Conservation (phyloP, 2,329 filamentous ascomycete species). For the Aspergillus thermomutatus region DNA sequence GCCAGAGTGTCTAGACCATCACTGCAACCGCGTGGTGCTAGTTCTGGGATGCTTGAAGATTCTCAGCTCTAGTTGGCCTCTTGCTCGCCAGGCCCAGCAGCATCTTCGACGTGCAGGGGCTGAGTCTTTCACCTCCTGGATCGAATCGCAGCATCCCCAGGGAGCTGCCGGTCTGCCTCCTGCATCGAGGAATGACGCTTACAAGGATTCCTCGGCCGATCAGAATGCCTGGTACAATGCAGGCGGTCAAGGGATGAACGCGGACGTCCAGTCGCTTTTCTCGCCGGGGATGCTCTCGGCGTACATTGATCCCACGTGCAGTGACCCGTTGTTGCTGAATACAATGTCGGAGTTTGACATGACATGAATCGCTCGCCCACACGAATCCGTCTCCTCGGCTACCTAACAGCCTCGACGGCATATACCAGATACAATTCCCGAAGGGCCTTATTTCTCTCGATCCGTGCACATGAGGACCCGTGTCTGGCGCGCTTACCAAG, state of each 20-base stretch:
- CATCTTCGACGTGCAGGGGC: slow-evolving; percentile 26
- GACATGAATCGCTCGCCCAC: neutral
- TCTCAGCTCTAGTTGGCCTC: slow-evolving; percentile 27
- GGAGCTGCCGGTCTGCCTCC: neutral
- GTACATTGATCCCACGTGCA: slow-evolving; percentile 30
- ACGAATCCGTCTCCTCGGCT: neutral
- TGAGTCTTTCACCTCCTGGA: slow-evolving; percentile 16
- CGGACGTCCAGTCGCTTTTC: slow-evolving; percentile 24
- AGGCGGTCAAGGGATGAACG: neutral
- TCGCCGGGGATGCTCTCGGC: slow-evolving; percentile 23
- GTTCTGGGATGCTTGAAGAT: slow-evolving; percentile 34
- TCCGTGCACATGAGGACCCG: neutral
- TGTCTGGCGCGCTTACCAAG: no score
- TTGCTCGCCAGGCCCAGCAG: slow-evolving; percentile 27
- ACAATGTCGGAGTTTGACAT: neutral
- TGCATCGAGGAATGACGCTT: neutral
- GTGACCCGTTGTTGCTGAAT: neutral
- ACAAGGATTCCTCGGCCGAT: neutral
- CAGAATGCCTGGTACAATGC: neutral
- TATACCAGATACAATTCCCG: neutral
- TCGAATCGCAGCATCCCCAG: slow-evolving; percentile 7
- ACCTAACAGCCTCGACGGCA: neutral
- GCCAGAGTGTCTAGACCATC: slow-evolving; percentile 37
- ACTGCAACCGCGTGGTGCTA: slow-evolving; percentile 35
- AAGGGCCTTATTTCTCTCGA: neutral